phyloP scores from a whole-genome alignment of 2,329 filamentous ascomycete genomes.

The Sclerotinia trifoliorum region DNA sequence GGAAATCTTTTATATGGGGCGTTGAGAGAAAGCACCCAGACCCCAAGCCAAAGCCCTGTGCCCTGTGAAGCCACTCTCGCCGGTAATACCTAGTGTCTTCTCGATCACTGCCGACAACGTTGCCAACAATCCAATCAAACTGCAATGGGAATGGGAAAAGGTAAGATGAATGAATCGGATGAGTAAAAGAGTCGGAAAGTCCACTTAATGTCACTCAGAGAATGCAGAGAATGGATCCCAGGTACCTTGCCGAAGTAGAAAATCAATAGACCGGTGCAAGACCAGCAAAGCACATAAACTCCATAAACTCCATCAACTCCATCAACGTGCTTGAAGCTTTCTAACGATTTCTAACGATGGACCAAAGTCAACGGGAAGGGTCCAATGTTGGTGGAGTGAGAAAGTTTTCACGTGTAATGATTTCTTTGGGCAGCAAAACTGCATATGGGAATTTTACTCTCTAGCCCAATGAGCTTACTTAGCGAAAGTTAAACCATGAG shows the following conservation, averaged over 20 bases:
- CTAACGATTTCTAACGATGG: too few species aligned
- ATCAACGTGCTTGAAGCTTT: not conserved
- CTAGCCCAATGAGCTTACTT: not conserved
- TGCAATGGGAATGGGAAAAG: not conserved
- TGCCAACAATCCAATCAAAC: not conserved
- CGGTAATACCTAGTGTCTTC: not conserved
- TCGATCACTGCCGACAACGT: not conserved
- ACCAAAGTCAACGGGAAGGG: too few species aligned
- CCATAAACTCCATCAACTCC: not conserved
- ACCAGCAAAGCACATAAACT: not conserved
- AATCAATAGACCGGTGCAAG: not conserved
- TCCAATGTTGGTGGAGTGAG: not conserved
- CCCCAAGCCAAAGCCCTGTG: not conserved
- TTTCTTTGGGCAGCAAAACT: constrained; percentile 4
- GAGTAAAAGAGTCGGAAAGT: too few species aligned
- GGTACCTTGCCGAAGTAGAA: too few species aligned
- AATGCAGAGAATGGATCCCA: too few species aligned
- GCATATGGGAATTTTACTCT: not conserved
- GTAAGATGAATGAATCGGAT: not conserved
- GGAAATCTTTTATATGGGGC: not conserved
- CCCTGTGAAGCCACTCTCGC: not conserved
- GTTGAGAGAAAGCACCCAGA: not conserved
- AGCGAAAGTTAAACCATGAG: not conserved
- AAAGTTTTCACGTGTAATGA: not conserved
- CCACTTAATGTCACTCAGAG: too few species aligned